These are phyloP conservation scores for Ustilago sp. DNA, from an alignment of 1,284 basidiomycete genomes.

Conservation along the genomic window DNA sequence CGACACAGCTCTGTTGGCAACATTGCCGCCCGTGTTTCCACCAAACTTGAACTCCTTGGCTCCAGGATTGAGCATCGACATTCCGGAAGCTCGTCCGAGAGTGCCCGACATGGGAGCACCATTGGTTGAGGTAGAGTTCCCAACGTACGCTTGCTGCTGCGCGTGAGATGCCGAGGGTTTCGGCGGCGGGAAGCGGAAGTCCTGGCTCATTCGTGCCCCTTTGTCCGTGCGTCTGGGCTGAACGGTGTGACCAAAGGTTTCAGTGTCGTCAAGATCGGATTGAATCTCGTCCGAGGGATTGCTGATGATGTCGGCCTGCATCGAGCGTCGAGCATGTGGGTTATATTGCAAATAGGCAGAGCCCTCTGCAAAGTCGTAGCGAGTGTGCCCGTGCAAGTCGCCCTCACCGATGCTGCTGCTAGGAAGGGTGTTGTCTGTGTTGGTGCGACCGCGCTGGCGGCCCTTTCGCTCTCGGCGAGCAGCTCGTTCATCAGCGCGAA, in stretches of 20 bases:
- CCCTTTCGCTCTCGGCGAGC: constrained; percentile 25
- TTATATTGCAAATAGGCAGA: neutral
- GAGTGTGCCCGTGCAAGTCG: constrained; percentile 22
- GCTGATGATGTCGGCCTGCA: constrained; percentile 45
- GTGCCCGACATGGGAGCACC: constrained; percentile 27
- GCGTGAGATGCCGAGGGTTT: constrained; percentile 3
- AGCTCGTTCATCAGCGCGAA: constrained; percentile 35
- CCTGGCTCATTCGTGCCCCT: constrained; percentile 36
- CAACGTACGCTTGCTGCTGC: neutral
- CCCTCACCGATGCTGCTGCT: constrained; percentile 56
- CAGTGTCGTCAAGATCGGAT: constrained; percentile 37
- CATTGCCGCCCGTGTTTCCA: constrained; percentile 5
- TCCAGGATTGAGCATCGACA: constrained; percentile 50
- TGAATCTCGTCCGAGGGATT: constrained; percentile 57
- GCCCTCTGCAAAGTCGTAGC: constrained; percentile 6
- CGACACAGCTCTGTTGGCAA: constrained; percentile 18
- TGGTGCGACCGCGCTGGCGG: constrained; percentile 34
- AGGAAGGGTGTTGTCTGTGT: constrained; percentile 54
- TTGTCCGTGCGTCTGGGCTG: constrained; percentile 7
- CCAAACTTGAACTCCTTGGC: constrained; percentile 57
- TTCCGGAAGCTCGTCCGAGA: constrained; percentile 36
- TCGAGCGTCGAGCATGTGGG: constrained; percentile 3
- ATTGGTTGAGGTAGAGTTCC: constrained; percentile 2
- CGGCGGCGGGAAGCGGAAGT: constrained; percentile 50
- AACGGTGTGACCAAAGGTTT: constrained; percentile 42